These are phyloP conservation scores for Ophiostoma perfectum DNA, from an alignment of 2,329 filamentous ascomycete genomes.

Conservation along the genomic window DNA sequence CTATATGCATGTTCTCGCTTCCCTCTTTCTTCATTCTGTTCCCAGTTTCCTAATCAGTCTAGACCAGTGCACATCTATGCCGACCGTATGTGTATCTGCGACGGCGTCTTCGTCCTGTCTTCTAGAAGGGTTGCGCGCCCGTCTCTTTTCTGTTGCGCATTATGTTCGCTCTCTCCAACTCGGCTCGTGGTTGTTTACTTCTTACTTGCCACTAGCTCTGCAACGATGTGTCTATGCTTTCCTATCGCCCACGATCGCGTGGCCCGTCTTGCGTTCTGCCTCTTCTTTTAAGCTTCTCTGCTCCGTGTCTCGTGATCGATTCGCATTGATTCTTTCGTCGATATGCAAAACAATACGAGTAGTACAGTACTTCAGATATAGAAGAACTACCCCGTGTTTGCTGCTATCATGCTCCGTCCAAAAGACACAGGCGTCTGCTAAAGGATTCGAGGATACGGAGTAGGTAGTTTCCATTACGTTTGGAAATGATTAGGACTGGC, in stretches of 20 bases:
- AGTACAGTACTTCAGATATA: neutral
- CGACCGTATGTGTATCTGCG: neutral
- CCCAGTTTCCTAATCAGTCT: neutral
- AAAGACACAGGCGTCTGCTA: neutral
- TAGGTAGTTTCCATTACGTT: slow-evolving; percentile 14
- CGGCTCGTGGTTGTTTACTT: neutral
- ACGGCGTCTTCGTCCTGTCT: neutral
- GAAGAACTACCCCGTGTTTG: neutral
- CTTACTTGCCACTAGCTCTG: neutral
- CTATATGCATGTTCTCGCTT: neutral
- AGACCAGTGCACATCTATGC: neutral
- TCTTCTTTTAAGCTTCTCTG: neutral
- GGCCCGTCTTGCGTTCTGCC: neutral
- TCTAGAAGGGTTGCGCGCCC: neutral
- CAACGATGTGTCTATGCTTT: neutral
- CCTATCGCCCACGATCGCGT: too few species aligned
- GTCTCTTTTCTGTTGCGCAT: neutral
- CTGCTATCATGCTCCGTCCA: neutral
- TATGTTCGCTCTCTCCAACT: neutral
- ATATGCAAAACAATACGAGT: too few species aligned
- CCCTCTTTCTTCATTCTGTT: neutral
- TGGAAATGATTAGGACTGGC: neutral
- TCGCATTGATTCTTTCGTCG: too few species aligned
- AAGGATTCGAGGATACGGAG: neutral
- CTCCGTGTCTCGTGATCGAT: neutral